Evolutionary conservation across 805 yeast genomes (phyloP).

Genomic region (Starmerella kuoi): DNA sequence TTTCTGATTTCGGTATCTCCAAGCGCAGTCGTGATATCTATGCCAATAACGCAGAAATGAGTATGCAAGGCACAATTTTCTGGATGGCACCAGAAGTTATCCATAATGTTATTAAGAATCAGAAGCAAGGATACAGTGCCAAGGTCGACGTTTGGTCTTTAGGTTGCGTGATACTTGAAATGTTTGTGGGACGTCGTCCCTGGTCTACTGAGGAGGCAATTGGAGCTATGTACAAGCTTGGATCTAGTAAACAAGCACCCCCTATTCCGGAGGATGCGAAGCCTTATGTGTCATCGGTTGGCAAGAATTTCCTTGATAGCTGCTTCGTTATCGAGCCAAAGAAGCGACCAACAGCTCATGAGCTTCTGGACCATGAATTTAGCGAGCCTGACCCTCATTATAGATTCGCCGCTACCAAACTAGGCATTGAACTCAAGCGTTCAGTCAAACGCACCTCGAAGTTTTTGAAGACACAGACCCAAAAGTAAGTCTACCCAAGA

Average conservation of each 20-base stretch:
- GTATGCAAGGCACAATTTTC: constrained; percentile 96
- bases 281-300: constrained; percentile 49
- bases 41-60: constrained; percentile 85
- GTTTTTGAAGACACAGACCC: constrained; percentile 1
- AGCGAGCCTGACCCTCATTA: constrained; percentile 13
- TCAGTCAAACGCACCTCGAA: constrained; percentile 14
- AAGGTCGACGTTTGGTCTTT: constrained; percentile 97
- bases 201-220: constrained; percentile 95
- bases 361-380: constrained; percentile 20
- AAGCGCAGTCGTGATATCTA: constrained; percentile 76
- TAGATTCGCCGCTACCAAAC: constrained; percentile 17
- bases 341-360: constrained; percentile 71
- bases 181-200: constrained; percentile 95
- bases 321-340: constrained; percentile 75
- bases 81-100: constrained; percentile 99
- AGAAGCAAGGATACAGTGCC: constrained; percentile 87
- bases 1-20: constrained; percentile 93
- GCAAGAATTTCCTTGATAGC: constrained; percentile 55
- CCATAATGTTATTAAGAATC: constrained; percentile 60
- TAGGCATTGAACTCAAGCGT: constrained; percentile 17
- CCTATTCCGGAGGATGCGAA: constrained; percentile 88
- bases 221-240: constrained; percentile 81
- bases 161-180: constrained; percentile 93
- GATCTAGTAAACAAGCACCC: constrained; percentile 79
- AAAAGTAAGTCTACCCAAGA: not conserved